Conservation (phyloP, 306 rosid species). For the Begonia fuchsioides region DNA sequence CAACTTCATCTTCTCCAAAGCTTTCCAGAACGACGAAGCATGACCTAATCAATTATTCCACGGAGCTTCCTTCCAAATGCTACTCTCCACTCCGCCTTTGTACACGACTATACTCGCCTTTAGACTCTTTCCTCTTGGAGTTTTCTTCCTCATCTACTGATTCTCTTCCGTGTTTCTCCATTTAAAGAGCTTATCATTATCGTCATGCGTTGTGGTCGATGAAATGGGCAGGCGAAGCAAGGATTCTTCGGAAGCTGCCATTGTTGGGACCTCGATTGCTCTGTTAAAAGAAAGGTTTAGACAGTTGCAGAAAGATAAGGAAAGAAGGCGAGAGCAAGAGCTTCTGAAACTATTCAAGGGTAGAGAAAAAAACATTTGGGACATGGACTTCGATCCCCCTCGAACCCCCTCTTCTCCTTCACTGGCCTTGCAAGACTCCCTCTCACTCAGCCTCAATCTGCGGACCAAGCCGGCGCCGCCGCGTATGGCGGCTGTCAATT, state of each 20-base stretch:
- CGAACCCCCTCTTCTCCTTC: constrained; percentile 9
- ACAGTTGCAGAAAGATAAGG: constrained; percentile 78
- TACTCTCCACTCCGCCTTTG: no score
- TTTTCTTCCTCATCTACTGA: no score
- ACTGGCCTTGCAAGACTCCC: constrained; percentile 26
- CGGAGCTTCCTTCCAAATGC: no score
- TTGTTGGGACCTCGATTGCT: constrained; percentile 68
- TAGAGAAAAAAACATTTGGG: constrained; percentile 9
- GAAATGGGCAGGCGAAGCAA: neutral
- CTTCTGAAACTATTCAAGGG: constrained; percentile 31
- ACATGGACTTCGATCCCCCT: constrained; percentile 10
- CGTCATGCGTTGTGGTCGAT: no score
- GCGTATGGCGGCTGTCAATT: no score
- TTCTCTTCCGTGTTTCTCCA: no score
- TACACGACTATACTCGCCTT: no score
- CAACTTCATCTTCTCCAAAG: no score
- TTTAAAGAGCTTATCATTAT: no score
- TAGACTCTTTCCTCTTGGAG: no score
- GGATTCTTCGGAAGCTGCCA: constrained; percentile 7
- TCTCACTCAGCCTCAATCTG: constrained; percentile 47
- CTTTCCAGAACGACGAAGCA: no score
- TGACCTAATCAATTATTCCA: no score
- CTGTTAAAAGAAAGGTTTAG: constrained; percentile 90
- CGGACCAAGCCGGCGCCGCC: neutral
- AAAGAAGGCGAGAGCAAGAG: constrained; percentile 65